A percentile compares a stretch with the other conserved stretches of the same genome.
These are phyloP conservation scores for Salvia rosmarinus DNA, from an alignment of 257 asterid genomes.

Conservation along the genomic window DNA sequence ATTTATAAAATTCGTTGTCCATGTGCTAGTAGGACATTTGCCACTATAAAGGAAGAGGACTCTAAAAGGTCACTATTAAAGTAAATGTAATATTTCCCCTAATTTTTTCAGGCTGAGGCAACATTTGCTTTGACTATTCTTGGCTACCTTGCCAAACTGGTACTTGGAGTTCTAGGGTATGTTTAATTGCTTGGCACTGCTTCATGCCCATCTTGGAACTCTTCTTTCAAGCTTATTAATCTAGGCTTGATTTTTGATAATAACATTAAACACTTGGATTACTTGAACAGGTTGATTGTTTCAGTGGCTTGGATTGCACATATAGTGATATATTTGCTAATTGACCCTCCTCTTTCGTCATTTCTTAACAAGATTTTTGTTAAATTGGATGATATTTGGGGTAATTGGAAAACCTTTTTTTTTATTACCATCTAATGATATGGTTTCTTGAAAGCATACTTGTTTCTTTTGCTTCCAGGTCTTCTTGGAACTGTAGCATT, in stretches of 20 bases:
- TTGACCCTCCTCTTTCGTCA: constrained; percentile 84
- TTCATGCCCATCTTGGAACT: constrained; percentile 15
- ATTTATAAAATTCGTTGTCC: not conserved
- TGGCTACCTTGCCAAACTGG: constrained; percentile 83
- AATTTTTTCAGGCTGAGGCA: constrained; percentile 76
- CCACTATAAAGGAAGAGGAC: not conserved
- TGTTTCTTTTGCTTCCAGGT: constrained; percentile 51
- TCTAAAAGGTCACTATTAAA: not conserved
- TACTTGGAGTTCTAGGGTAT: constrained; percentile 84
- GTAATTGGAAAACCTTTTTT: constrained; percentile 42
- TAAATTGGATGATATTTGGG: constrained; percentile 88
- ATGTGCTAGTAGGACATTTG: not conserved
- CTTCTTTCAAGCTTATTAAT: constrained; percentile 1
- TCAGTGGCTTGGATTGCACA: constrained; percentile 94
- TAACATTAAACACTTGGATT: constrained; percentile 19
- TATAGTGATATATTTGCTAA: constrained; percentile 77
- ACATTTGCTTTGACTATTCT: constrained; percentile 91
- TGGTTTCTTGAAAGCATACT: constrained; percentile 24
- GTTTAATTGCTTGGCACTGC: constrained; percentile 19
- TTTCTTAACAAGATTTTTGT: constrained; percentile 84
- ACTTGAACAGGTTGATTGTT: constrained; percentile 74
- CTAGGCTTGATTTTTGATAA: constrained; percentile 20
- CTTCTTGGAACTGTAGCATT: constrained; percentile 90
- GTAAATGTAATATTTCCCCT: constrained; percentile 16
- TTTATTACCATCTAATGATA: constrained; percentile 25